Conservation (phyloP, 2,329 filamentous ascomycete species). For the Neonectria coccinea region DNA sequence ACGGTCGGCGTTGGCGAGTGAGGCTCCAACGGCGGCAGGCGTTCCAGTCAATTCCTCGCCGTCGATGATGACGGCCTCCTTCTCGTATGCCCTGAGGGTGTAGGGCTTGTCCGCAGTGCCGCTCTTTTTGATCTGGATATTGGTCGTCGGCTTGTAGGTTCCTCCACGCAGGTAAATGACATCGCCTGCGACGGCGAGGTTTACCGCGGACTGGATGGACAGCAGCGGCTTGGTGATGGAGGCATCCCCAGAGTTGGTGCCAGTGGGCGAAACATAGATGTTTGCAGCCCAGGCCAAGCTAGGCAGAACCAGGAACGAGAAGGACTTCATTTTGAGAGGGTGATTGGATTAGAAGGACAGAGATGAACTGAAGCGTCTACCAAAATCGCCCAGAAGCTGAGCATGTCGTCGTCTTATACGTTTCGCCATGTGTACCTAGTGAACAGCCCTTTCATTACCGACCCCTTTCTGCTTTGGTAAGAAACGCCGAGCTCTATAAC, state of each 20-base stretch:
- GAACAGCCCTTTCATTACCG: not conserved
- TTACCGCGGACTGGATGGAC: conserved; percentile 59
- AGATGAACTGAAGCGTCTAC: not conserved
- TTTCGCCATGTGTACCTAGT: not conserved
- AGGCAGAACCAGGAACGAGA: conserved; percentile 11
- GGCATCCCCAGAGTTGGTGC: conserved; percentile 52
- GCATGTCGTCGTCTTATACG: conserved; percentile 2
- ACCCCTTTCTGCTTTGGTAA: not conserved
- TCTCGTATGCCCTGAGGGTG: conserved; percentile 55
- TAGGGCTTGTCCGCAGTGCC: conserved; percentile 55
- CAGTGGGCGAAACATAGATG: conserved; percentile 59
- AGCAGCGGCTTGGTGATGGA: conserved; percentile 50
- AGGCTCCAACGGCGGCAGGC: conserved; percentile 53
- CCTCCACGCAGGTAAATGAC: conserved; percentile 58
- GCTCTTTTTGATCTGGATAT: conserved; percentile 60
- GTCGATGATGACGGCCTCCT: conserved; percentile 58
- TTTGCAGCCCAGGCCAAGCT: conserved; percentile 42
- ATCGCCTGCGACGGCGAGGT: conserved; percentile 59
- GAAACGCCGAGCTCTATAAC: not conserved
- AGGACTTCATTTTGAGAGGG: conserved; percentile 15
- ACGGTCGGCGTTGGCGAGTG: conserved; percentile 53
- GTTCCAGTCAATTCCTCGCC: conserved; percentile 53
- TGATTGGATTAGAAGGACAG: not conserved
- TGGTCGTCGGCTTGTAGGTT: conserved; percentile 56
- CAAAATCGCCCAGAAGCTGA: not conserved